Percentiles rank a stretch among this genome's conserved stretches.
Conservation (phyloP, 2,329 filamentous ascomycete genomes). For the Fusarium newnesense region DNA sequence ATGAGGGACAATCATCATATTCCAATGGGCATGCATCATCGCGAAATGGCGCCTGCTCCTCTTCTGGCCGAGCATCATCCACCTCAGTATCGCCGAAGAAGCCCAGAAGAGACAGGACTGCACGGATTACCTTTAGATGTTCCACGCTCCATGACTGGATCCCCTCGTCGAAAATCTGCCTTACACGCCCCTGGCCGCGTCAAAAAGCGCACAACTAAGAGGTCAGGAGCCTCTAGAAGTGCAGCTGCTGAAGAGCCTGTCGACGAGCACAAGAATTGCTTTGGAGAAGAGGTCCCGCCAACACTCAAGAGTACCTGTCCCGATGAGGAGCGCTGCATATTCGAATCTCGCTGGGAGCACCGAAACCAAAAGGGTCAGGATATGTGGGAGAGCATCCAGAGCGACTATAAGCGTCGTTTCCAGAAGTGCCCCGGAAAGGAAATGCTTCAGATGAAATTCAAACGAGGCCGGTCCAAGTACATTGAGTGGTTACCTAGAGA, state of each 20-base stretch:
- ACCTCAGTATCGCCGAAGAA: slow-evolving; percentile 42
- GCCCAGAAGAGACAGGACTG: slow-evolving; percentile 32
- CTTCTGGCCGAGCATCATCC: slow-evolving; percentile 41
- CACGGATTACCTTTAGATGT: slow-evolving; percentile 12
- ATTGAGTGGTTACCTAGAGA: slow-evolving; percentile 60
- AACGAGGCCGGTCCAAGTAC: slow-evolving; percentile 60
- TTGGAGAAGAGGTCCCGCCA: slow-evolving; percentile 49
- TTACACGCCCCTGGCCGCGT: slow-evolving; percentile 38
- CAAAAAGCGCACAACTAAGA: slow-evolving; percentile 43
- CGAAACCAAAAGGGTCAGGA: slow-evolving; percentile 62
- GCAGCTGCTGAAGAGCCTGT: slow-evolving; percentile 35
- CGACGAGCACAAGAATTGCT: slow-evolving; percentile 51
- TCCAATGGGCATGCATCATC: slow-evolving; percentile 41
- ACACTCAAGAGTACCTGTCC: slow-evolving; percentile 58
- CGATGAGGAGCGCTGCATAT: slow-evolving; percentile 60
- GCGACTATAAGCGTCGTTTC: slow-evolving; percentile 52
- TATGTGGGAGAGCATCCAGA: slow-evolving; percentile 67
- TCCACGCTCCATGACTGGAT: slow-evolving; percentile 40
- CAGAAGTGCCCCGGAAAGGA: slow-evolving; percentile 56
- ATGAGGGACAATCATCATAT: slow-evolving; percentile 36
- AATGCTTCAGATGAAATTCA: slow-evolving; percentile 67
- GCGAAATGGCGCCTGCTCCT: slow-evolving; percentile 37
- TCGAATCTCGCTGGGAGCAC: slow-evolving; percentile 59
- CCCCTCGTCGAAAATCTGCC: slow-evolving; percentile 41
- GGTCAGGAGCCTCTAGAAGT: slow-evolving; percentile 20